A percentile compares a stretch with the other conserved stretches of the same genome.
Evolutionary conservation across 345 rosid genomes (phyloP).

Genomic region (Microcos paniculata): DNA sequence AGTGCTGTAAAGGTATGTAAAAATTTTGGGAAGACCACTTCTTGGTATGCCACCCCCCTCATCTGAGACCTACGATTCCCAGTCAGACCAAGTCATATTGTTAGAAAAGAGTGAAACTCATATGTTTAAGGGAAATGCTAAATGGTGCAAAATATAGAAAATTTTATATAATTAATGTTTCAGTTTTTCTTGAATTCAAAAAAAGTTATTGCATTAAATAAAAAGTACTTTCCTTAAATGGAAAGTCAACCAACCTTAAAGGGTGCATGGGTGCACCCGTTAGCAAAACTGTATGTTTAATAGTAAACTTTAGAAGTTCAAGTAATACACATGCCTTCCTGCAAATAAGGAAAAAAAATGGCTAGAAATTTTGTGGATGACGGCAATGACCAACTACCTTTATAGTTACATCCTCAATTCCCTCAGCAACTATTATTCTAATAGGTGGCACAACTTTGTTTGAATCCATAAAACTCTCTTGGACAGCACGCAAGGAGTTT

Average conservation of each 20-base stretch:
- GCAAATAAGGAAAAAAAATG: neutral
- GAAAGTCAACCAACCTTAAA: too few species aligned
- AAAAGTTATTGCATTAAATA: too few species aligned
- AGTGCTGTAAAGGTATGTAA: slow-evolving; percentile 94
- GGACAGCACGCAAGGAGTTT: slow-evolving; percentile 94
- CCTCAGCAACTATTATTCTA: slow-evolving; percentile 88
- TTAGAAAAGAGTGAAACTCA: neutral
- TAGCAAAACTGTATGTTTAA: neutral
- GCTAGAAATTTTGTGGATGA: neutral
- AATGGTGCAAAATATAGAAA: too few species aligned
- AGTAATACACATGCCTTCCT: neutral
- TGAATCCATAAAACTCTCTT: slow-evolving; percentile 73
- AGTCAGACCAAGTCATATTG: slow-evolving; percentile 12
- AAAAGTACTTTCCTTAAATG: too few species aligned
- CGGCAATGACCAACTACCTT: slow-evolving; percentile 46
- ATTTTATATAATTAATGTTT: too few species aligned
- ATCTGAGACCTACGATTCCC: slow-evolving; percentile 67
- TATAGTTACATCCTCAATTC: slow-evolving; percentile 93
- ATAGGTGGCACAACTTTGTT: slow-evolving; percentile 78
- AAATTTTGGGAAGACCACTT: slow-evolving; percentile 95
- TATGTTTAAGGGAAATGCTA: too few species aligned
- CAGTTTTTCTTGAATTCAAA: too few species aligned
- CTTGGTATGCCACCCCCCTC: slow-evolving; percentile 98
- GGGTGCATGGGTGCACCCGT: too few species aligned
- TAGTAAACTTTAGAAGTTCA: neutral